Evolutionary conservation across 2,329 filamentous ascomycete genomes (phyloP).

Genomic region (Cytospora paraplurivora): DNA sequence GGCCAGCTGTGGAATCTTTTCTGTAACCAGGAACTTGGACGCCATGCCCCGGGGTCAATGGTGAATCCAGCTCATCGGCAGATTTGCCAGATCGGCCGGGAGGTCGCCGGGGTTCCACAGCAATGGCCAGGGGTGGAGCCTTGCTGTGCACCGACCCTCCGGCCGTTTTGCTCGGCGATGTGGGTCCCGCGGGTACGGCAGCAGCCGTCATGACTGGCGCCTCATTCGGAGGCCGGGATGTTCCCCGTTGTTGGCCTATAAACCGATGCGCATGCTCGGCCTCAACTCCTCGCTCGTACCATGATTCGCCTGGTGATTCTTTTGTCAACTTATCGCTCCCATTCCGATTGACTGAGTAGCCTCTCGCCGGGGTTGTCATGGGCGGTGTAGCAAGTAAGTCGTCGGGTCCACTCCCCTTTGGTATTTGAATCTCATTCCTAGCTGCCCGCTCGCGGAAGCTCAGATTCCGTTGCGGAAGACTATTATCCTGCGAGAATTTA

Average conservation of each 20-base stretch:
- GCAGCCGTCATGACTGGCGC: constrained; percentile 21
- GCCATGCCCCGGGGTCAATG: constrained; percentile 31
- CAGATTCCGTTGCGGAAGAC: constrained; percentile 54
- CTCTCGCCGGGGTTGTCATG: constrained; percentile 36
- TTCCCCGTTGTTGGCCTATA: constrained; percentile 9
- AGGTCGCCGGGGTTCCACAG: constrained; percentile 16
- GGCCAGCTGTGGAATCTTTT: constrained; percentile 26
- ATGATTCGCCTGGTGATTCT: constrained; percentile 55
- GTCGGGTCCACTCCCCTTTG: constrained; percentile 33
- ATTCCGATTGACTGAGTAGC: constrained; percentile 47
- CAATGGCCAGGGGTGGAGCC: constrained; percentile 22
- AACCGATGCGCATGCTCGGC: constrained; percentile 38
- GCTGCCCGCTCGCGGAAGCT: constrained; percentile 63
- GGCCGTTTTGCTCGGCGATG: constrained; percentile 19
- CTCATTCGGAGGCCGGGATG: constrained; percentile 7
- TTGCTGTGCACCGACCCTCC: constrained; percentile 27
- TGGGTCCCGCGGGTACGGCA: constrained; percentile 21
- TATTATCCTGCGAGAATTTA: constrained; percentile 35
- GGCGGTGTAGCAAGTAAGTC: constrained; percentile 35
- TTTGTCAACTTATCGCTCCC: constrained; percentile 63
- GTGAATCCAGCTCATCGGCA: constrained; percentile 29
- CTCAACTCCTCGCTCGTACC: constrained; percentile 47
- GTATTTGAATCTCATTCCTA: constrained; percentile 45
- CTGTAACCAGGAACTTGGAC: constrained; percentile 31
- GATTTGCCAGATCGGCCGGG: constrained; percentile 23